phyloP scores from a whole-genome alignment of 2,329 filamentous ascomycete genomes.

The Xenoacremonium recifei region DNA sequence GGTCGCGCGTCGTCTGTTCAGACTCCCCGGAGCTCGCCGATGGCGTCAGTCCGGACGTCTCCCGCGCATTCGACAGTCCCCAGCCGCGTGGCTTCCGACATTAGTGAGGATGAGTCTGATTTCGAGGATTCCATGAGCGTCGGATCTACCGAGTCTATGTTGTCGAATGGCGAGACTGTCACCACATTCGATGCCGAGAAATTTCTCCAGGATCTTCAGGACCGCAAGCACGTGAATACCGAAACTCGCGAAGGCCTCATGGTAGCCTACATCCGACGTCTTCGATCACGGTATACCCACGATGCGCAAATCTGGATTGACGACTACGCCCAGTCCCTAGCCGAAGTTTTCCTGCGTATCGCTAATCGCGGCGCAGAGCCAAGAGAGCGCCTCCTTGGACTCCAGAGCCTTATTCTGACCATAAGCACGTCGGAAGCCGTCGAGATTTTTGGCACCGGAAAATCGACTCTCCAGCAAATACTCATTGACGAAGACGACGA shows the following conservation, averaged over 20 bases:
- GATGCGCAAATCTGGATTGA: slow-evolving; percentile 45
- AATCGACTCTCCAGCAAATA: slow-evolving; percentile 33
- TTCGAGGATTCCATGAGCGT: slow-evolving; percentile 44
- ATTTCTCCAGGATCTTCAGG: slow-evolving; percentile 68
- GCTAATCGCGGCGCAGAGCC: slow-evolving; percentile 67
- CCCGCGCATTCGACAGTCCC: slow-evolving; percentile 57
- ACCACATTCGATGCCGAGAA: slow-evolving; percentile 60
- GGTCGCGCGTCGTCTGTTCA: slow-evolving; percentile 56
- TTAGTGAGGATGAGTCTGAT: slow-evolving; percentile 52
- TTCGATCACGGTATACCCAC: slow-evolving; percentile 47
- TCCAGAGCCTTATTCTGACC: slow-evolving; percentile 71
- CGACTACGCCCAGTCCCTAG: slow-evolving; percentile 55
- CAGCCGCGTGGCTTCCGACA: slow-evolving; percentile 63
- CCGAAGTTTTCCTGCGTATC: slow-evolving; percentile 67
- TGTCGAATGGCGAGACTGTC: slow-evolving; percentile 63
- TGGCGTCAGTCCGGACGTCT: slow-evolving; percentile 55
- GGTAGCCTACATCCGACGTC: slow-evolving; percentile 40
- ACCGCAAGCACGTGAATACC: slow-evolving; percentile 74
- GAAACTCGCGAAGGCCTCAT: slow-evolving; percentile 60
- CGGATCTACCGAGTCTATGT: slow-evolving; percentile 41
- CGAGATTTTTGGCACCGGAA: slow-evolving; percentile 30
- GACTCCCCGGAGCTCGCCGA: slow-evolving; percentile 59
- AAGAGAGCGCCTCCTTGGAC: slow-evolving; percentile 66
- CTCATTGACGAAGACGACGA: slow-evolving; percentile 58
- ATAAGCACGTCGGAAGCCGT: slow-evolving; percentile 64